Percentiles rank a stretch among this genome's conserved stretches.
Conservation (phyloP, 306 rosid species). For the Quercus rubra region DNA sequence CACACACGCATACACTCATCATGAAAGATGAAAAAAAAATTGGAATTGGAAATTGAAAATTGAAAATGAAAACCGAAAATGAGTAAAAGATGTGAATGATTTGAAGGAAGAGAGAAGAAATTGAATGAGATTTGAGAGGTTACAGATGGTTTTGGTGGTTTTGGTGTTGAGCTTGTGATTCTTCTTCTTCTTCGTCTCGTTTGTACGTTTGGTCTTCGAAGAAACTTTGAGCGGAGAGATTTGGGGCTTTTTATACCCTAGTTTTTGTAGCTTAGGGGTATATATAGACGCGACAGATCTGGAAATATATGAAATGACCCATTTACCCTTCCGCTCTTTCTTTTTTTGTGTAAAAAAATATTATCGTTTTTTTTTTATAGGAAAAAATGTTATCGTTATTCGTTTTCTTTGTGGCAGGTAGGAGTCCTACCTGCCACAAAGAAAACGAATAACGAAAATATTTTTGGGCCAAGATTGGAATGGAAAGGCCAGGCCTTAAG, state of each 20-base stretch:
- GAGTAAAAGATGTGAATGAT: not conserved
- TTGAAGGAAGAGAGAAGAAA: not conserved
- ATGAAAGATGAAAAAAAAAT: too few relatives aligned
- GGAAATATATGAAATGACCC: slow-evolving; percentile 14
- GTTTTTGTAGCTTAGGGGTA: slow-evolving; percentile 56
- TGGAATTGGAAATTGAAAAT: too few relatives aligned
- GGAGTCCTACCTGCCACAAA: too few relatives aligned
- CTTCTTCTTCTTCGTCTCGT: slow-evolving; percentile 10
- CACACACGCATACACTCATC: too few relatives aligned
- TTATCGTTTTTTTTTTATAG: not conserved
- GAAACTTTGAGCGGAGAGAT: slow-evolving; percentile 48
- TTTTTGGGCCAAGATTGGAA: too few relatives aligned
- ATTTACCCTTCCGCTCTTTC: slow-evolving; percentile 11
- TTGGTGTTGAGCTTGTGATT: not conserved
- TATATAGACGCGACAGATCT: slow-evolving; percentile 50
- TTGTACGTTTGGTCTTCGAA: slow-evolving; percentile 40
- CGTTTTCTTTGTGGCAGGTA: not conserved
- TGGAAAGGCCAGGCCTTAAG: too few relatives aligned
- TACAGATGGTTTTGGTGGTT: slow-evolving; percentile 22
- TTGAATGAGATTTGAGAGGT: not conserved
- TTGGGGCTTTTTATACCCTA: slow-evolving; percentile 87
- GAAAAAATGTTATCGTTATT: too few relatives aligned
- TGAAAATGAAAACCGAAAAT: not conserved
- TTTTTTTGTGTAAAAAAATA: not conserved
- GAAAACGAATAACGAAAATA: too few relatives aligned